Conservation (phyloP, 2,329 filamentous ascomycete genomes). For the Talaromyces sp. region DNA sequence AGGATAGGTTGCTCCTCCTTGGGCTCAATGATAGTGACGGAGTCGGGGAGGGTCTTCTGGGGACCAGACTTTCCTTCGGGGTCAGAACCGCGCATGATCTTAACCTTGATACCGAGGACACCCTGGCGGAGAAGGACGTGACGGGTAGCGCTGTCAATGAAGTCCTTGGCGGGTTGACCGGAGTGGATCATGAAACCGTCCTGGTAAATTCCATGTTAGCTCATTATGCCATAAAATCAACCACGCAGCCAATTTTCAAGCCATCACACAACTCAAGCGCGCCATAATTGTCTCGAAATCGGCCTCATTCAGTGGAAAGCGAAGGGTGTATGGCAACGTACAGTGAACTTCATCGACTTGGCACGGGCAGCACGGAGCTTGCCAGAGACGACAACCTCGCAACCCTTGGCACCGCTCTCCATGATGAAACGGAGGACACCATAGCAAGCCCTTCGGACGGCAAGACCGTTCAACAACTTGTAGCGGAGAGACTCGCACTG, state of each 20-base stretch:
- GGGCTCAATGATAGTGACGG: slow-evolving; percentile 99
- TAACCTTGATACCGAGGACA: slow-evolving; percentile 99
- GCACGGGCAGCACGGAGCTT: slow-evolving; percentile 98
- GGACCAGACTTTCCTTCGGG: slow-evolving; percentile 98
- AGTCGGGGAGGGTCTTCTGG: slow-evolving; percentile 95
- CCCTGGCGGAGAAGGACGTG: slow-evolving; percentile 99
- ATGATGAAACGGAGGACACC: slow-evolving; percentile 99
- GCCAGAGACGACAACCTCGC: slow-evolving; percentile 98
- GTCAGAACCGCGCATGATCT: slow-evolving; percentile 99
- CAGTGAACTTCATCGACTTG: slow-evolving; percentile 99
- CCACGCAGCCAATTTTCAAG: neutral
- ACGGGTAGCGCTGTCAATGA: slow-evolving; percentile 97
- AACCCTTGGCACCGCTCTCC: slow-evolving; percentile 99
- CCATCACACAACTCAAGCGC: neutral
- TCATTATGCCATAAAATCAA: neutral
- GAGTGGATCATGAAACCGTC: slow-evolving; percentile 99
- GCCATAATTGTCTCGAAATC: neutral
- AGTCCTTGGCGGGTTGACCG: slow-evolving; percentile 98
- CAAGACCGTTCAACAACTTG: slow-evolving; percentile 99
- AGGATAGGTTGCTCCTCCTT: slow-evolving; percentile 98
- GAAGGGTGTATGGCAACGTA: slow-evolving; percentile 37
- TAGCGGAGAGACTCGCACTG: slow-evolving; percentile 99
- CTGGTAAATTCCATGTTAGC: slow-evolving; percentile 31
- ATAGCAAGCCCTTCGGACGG: slow-evolving; percentile 98
- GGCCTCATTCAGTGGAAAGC: neutral